Conservation (phyloP, 2,329 filamentous ascomycete genomes). For the Diaporthe sp. region DNA sequence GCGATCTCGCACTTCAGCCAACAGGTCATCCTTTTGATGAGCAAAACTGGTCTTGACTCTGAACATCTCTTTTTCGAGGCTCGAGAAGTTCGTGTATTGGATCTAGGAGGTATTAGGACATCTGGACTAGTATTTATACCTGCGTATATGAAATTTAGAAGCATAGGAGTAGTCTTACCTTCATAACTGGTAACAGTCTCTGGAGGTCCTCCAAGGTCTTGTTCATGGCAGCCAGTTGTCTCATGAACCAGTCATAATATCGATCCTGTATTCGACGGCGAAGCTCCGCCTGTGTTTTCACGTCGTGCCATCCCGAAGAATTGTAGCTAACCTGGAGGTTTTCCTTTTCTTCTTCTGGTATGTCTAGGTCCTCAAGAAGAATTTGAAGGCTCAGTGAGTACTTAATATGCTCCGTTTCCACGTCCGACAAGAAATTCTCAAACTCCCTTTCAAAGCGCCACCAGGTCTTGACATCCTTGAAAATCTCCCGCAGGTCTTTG, state of each 20-base stretch:
- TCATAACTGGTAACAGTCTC: background rate
- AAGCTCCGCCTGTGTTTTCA: background rate
- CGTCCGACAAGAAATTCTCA: background rate
- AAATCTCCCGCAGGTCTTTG: background rate
- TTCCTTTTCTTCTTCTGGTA: background rate
- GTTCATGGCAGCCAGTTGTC: background rate
- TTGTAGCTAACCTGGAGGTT: background rate
- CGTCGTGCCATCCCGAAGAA: background rate
- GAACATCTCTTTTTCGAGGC: background rate
- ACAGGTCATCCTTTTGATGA: background rate
- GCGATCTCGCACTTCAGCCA: background rate
- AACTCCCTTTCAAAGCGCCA: conserved; percentile 10
- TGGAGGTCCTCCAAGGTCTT: background rate
- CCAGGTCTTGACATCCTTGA: conserved; percentile 1
- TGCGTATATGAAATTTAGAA: no score
- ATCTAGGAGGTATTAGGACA: background rate
- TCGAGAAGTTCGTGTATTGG: background rate
- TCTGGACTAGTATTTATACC: rapidly evolving
- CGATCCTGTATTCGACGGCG: background rate
- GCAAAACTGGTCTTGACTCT: background rate
- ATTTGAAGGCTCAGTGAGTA: background rate
- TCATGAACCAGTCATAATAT: background rate
- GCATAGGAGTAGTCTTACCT: background rate
- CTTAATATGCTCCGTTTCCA: background rate
- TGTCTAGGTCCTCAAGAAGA: background rate